Conservation (phyloP, 352 stramenopile genomes). For the Blastocystis sp. region DNA sequence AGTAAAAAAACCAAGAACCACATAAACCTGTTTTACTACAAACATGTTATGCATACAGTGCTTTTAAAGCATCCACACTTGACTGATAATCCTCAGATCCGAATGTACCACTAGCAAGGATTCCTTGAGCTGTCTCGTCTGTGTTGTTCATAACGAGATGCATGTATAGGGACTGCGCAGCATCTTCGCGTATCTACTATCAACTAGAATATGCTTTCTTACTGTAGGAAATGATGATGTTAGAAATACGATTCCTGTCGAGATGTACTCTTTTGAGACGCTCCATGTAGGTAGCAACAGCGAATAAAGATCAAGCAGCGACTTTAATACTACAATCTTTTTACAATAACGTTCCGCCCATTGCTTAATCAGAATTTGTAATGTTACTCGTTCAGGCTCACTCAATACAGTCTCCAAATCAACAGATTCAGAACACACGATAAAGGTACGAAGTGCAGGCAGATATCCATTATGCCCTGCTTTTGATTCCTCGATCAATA, state of each 20-base stretch:
- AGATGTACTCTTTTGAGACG: not conserved
- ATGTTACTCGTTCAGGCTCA: too few relatives aligned
- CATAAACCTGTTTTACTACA: not conserved
- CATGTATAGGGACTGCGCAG: not conserved
- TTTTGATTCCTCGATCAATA: not conserved
- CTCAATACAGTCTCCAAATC: not conserved
- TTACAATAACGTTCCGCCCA: not conserved
- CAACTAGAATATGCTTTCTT: too few relatives aligned
- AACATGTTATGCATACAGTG: not conserved
- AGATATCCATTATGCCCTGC: not conserved
- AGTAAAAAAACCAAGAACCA: not conserved
- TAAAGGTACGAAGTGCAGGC: not conserved
- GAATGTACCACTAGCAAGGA: not conserved
- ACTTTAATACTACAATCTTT: not conserved
- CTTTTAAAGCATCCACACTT: not conserved
- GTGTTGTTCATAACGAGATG: not conserved
- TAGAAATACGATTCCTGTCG: not conserved
- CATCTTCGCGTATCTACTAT: not conserved
- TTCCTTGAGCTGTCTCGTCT: not conserved
- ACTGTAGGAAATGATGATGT: not conserved
- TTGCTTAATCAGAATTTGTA: too few relatives aligned
- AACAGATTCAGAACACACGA: not conserved
- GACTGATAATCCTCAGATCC: not conserved
- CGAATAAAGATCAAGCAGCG: not conserved
- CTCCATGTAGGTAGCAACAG: not conserved